phyloP scores from a whole-genome alignment of 805 yeast genomes.

The Zygosaccharomyces pseudorouxii region DNA sequence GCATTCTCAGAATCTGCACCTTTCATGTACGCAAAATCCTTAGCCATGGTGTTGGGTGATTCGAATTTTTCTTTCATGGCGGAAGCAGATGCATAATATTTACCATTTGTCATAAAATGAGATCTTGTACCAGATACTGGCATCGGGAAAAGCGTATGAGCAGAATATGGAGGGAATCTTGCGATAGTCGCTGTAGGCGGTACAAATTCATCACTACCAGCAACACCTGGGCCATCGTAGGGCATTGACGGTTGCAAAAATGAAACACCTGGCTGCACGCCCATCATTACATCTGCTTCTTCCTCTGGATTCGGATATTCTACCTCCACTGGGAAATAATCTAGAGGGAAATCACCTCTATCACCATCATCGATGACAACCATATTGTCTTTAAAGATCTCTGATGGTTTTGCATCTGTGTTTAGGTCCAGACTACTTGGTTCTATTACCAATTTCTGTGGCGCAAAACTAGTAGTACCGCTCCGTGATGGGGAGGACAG shows the following conservation, averaged over 20 bases:
- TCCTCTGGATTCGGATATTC: constrained; percentile 32
- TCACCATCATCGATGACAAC: constrained; percentile 23
- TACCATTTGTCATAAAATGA: constrained; percentile 25
- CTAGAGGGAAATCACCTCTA: constrained; percentile 69
- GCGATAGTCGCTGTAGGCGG: constrained; percentile 15
- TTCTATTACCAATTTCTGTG: constrained; percentile 21
- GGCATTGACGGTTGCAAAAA: constrained; percentile 10
- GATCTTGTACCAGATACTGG: constrained; percentile 22
- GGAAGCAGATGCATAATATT: constrained; percentile 19
- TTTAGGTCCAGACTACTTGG: constrained; percentile 14
- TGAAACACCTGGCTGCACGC: constrained; percentile 6
- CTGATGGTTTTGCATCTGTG: background rate
- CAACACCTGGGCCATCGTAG: constrained; percentile 7
- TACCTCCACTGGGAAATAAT: constrained; percentile 50
- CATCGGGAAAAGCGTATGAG: constrained; percentile 17
- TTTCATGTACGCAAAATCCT: constrained; percentile 10
- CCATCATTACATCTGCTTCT: constrained; percentile 12
- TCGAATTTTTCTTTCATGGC: constrained; percentile 10
- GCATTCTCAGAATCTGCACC: constrained; percentile 8
- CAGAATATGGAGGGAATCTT: constrained; percentile 14
- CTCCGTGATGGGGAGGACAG: constrained; percentile 6
- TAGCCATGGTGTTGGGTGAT: constrained; percentile 10
- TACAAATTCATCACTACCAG: constrained; percentile 16
- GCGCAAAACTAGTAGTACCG: constrained; percentile 10
- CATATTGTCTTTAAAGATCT: constrained; percentile 7